phyloP scores from a whole-genome alignment of 2,329 filamentous ascomycete genomes.

The Fusarium torulosum region DNA sequence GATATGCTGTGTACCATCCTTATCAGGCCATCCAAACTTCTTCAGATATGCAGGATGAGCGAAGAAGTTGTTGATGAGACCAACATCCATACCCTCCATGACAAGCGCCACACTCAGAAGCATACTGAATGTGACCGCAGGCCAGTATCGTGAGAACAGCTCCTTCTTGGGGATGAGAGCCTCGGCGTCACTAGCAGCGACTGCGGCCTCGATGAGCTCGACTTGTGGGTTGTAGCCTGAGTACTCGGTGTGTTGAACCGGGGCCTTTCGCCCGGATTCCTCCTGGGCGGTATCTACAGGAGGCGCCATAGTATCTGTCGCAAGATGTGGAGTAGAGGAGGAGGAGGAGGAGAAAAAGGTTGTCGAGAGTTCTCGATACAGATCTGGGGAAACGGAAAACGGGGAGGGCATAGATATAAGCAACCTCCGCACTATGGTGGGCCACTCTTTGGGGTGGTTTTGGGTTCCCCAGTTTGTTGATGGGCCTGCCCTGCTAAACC shows the following conservation, averaged over 20 bases:
- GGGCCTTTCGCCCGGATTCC: slow-evolving; percentile 29
- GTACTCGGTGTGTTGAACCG: slow-evolving; percentile 45
- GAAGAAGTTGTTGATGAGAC: slow-evolving; percentile 58
- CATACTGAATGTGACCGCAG: slow-evolving; percentile 48
- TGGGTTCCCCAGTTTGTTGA: not conserved
- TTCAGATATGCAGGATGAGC: slow-evolving; percentile 60
- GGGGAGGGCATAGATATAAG: slow-evolving; percentile 25
- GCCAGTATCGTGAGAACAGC: slow-evolving; percentile 50
- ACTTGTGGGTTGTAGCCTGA: slow-evolving; percentile 42
- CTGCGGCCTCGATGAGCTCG: slow-evolving; percentile 53
- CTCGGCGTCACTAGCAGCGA: slow-evolving; percentile 49
- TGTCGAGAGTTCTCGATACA: slow-evolving; percentile 26
- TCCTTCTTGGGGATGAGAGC: slow-evolving; percentile 49
- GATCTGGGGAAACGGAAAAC: slow-evolving; percentile 16
- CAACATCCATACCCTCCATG: slow-evolving; percentile 58
- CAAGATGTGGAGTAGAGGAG: not conserved
- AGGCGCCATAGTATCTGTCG: slow-evolving; percentile 24
- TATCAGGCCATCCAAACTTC: slow-evolving; percentile 52
- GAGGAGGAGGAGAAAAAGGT: not conserved
- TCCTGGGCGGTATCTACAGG: slow-evolving; percentile 23
- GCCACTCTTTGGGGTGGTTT: not conserved
- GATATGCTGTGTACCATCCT: slow-evolving; percentile 56
- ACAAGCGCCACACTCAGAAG: slow-evolving; percentile 52
- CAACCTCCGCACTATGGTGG: slow-evolving; percentile 18
- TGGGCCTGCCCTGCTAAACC: not conserved